Evolutionary conservation across 495 filamentous ascomycete genomes (phyloP).

Genomic region (Lichina pygmaea): DNA sequence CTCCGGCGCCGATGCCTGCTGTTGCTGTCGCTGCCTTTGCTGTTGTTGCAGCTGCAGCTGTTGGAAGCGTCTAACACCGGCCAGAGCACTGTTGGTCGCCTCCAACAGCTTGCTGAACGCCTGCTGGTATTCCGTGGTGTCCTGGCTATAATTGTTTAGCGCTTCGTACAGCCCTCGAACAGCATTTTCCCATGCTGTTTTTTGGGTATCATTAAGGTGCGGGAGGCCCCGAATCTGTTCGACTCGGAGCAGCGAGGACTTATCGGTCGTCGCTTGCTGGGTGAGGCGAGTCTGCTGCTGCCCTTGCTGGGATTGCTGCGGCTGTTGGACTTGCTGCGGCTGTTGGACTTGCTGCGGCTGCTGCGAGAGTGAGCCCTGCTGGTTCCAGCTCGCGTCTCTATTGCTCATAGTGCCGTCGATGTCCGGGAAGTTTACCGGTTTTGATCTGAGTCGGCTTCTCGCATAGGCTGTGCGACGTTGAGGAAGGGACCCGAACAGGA

Average conservation of each 20-base stretch:
- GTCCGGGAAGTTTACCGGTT: background rate
- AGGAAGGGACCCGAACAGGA: no score
- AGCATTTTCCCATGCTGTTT: slow-evolving; percentile 1
- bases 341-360: no score
- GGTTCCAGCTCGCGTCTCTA: background rate
- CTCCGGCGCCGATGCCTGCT: slow-evolving; percentile 9
- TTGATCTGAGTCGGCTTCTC: background rate
- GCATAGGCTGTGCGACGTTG: background rate
- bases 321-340: no score
- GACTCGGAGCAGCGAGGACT: background rate
- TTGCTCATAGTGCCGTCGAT: background rate
- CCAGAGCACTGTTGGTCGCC: background rate
- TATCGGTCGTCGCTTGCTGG: no score
- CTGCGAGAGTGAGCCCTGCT: background rate
- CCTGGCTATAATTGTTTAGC: background rate
- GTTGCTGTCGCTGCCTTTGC: slow-evolving; percentile 8
- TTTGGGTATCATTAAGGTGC: slow-evolving; percentile 1
- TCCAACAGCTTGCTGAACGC: slow-evolving; percentile 2
- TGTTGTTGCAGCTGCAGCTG: slow-evolving; percentile 1
- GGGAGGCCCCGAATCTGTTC: slow-evolving; percentile 1
- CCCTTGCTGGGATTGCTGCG: no score
- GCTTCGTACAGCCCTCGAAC: slow-evolving; percentile 2
- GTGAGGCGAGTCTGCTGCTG: no score
- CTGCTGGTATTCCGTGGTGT: slow-evolving; percentile 1
- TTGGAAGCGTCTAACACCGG: background rate